Base-by-base conservation (phyloP, 176 grass and related monocot genomes). In the Avena insularis region DNA sequence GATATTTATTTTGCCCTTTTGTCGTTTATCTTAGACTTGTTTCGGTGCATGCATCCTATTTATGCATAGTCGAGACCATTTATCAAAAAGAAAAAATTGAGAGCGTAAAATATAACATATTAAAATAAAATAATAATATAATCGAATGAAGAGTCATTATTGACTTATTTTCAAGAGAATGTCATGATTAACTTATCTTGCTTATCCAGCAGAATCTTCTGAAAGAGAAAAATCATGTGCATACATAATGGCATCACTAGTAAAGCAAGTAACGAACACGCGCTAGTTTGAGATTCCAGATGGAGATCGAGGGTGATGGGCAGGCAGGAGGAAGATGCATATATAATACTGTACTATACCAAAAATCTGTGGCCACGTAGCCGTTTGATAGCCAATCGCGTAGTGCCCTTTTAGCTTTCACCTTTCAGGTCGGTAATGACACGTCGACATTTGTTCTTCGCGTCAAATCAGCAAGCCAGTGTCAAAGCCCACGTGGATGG, bases 401-500 rank as follows among this genome's bases (percentile, higher is more conserved):
- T 33, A 77, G 50, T 55, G 48, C 25, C 15, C 49, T 77, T 77
- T 33, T 77, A 53, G 74, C 74, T 55, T 77, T 77, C 82, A 53
- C 49, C 74, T 55, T 55, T 77, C 82, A 51, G 15, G 29, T 48
- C 57, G 23, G 84, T 47, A 54, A 72, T 77, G 89, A 71, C 89
- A 88, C 89, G 60, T 91, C 31, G 54, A 60, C 48, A 8, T 69
- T 61, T 91, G 82, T 69, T 91, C 48, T 6, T n/a, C 11, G 16
- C 7, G 85, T 80, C 81, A 67, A 80, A 84, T 88, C 70, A 76
- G 50, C 20, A 29, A 27, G 21, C 2, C 68, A 68, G 21, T 75
- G 85, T 84, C 68, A 87, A 84, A 35, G 68, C 59, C 72, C 85
- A 75, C 85, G 89, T 91, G 85, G 67, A 87, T 80, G 76, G 81